Base-by-base conservation (phyloP, 139 green algal species). In the Desmodesmus armatus region DNA sequence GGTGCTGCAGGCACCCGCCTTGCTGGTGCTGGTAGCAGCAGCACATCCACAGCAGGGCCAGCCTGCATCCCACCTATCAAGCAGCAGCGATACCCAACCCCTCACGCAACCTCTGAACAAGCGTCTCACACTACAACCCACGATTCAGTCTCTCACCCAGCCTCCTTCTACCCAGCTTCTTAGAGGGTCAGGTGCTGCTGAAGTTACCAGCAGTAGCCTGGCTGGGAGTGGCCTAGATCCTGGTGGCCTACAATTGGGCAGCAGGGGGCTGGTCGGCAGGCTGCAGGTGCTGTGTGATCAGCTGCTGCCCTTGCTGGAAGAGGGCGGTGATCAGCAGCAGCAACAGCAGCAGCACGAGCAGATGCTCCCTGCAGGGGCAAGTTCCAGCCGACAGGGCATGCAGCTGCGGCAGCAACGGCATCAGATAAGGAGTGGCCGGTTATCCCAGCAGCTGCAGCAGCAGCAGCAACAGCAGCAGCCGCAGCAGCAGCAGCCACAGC, bases 1-100 rank as follows among this genome's bases (percentile, higher is more conserved):
- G 41, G 5, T 84, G 39, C 2, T 84, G 78, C 62, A 82, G 37
- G 76, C 76, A 53, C 76, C 76, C 40, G 55, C 51, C 4, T 11
- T 82, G 55, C 55, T 73, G 27, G 11, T 58, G 4, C 23, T 82
- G 55, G 73, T 49, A 69, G 43, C 71, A 63, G 44, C 63, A 40
- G n/a, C n/a, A n/a, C n/a, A n/a, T n/a, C n/a, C n/a, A n/a, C n/a
- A n/a, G n/a, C n/a, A n/a, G n/a, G n/a, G n/a, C n/a, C n/a, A 39
- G 60, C n/a, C 60, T 69, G 60, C 60, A 5, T n/a, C 60, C n/a
- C n/a, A n/a, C n/a, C n/a, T n/a, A n/a, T n/a, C n/a, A n/a, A n/a
- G n/a, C n/a, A n/a, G n/a, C n/a, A n/a, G n/a, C n/a, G n/a, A n/a
- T n/a, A n/a, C n/a, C n/a, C n/a, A n/a, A n/a, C n/a, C n/a, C n/a